phyloP scores from a whole-genome alignment of 768 basidiomycete species.

The Melanogaster broomeanus region DNA sequence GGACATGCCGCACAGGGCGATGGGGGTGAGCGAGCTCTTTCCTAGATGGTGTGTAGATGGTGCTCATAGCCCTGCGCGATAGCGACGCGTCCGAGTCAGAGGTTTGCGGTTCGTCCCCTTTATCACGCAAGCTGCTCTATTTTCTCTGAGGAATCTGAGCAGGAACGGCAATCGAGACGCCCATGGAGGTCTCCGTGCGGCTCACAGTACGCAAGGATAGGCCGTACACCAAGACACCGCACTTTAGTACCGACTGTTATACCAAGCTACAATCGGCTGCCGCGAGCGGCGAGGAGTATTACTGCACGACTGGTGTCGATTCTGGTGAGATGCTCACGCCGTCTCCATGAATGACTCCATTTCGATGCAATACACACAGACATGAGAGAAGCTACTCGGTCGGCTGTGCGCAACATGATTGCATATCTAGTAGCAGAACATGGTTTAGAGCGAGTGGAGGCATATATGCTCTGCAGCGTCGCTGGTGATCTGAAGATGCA shows the following conservation, averaged over 20 bases:
- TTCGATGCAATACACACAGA: slow-evolving; percentile 32
- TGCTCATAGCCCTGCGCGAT: neutral
- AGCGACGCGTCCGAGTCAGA: slow-evolving; percentile 43
- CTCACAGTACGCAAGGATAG: slow-evolving; percentile 59
- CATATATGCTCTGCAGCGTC: slow-evolving; percentile 65
- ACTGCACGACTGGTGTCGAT: slow-evolving; percentile 60
- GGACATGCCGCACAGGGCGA: slow-evolving; percentile 70
- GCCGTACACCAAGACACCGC: slow-evolving; percentile 58
- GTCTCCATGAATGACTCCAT: neutral
- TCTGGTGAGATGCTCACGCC: slow-evolving; percentile 30
- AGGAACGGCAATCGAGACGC: slow-evolving; percentile 68
- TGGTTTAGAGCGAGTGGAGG: slow-evolving; percentile 45
- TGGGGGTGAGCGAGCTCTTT: slow-evolving; percentile 46
- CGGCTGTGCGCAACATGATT: slow-evolving; percentile 62
- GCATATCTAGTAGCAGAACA: slow-evolving; percentile 46
- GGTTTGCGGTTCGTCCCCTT: slow-evolving; percentile 54
- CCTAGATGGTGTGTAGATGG: neutral
- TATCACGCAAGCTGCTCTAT: neutral
- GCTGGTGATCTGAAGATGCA: slow-evolving; percentile 60
- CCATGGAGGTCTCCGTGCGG: slow-evolving; percentile 55
- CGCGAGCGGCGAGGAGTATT: slow-evolving; percentile 39
- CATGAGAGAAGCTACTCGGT: slow-evolving; percentile 53
- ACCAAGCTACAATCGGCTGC: slow-evolving; percentile 12
- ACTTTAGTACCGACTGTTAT: slow-evolving; percentile 43
- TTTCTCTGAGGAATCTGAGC: neutral